These are phyloP conservation scores for Alternaria gansuensis DNA, from an alignment of 2,329 filamentous ascomycete genomes.

Conservation along the genomic window DNA sequence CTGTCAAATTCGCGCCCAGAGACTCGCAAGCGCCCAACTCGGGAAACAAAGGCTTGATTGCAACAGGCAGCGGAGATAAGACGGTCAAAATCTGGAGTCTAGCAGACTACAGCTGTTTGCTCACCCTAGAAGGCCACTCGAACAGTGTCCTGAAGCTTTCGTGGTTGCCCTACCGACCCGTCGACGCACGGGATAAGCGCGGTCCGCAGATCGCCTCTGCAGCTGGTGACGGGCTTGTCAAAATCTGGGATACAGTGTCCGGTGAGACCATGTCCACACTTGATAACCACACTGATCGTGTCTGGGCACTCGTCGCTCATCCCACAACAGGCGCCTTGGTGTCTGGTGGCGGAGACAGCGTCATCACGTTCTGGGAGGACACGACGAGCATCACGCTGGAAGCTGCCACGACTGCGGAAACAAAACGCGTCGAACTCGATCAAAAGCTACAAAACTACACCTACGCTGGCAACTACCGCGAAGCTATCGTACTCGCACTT, in stretches of 20 bases:
- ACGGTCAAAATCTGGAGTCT: constrained; percentile 96
- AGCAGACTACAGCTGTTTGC: constrained; percentile 87
- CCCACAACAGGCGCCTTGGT: constrained; percentile 72
- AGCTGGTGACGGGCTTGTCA: constrained; percentile 92
- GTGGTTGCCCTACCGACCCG: constrained; percentile 72
- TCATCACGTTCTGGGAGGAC: constrained; percentile 94
- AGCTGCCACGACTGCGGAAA: constrained; percentile 75
- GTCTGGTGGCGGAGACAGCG: constrained; percentile 91
- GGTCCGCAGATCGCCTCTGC: constrained; percentile 81
- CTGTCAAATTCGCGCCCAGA: constrained; percentile 85
- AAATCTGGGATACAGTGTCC: constrained; percentile 89
- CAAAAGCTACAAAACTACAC: constrained; percentile 95
- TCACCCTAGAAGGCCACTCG: constrained; percentile 95
- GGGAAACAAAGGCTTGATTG: constrained; percentile 77
- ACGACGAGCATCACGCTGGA: constrained; percentile 83
- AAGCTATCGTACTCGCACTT: constrained; percentile 90
- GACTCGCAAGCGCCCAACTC: constrained; percentile 70
- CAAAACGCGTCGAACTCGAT: constrained; percentile 88
- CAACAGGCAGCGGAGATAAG: constrained; percentile 95
- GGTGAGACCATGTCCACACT: constrained; percentile 89
- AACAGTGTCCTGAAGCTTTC: constrained; percentile 94
- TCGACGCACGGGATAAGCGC: constrained; percentile 60
- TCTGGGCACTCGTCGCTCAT: constrained; percentile 86
- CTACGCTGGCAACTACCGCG: constrained; percentile 83
- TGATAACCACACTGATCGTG: constrained; percentile 95